phyloP scores from a whole-genome alignment of 345 rosid genomes.

The Eucalyptus coolabah region DNA sequence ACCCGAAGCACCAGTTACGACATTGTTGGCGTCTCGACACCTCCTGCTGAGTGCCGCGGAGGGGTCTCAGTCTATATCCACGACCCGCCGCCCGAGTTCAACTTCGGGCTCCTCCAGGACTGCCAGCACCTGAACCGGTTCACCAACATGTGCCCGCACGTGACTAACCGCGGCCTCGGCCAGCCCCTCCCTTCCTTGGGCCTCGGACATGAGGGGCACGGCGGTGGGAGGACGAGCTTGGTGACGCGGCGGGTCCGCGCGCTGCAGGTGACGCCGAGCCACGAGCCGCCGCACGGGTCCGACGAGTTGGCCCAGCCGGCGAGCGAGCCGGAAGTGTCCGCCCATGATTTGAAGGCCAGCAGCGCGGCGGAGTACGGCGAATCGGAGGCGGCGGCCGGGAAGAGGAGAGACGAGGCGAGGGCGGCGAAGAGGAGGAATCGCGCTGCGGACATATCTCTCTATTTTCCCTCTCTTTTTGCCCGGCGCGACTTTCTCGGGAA shows the following conservation, averaged over 20 bases:
- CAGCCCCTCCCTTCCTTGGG: not conserved
- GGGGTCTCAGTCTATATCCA: conserved; percentile 9
- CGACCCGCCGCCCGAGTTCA: conserved; percentile 29
- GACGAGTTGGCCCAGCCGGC: conserved; percentile 12
- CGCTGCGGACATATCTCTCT: not conserved
- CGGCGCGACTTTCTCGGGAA: not conserved
- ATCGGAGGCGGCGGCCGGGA: not conserved
- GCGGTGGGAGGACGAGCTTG: conserved; percentile 7
- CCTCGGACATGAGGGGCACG: no score
- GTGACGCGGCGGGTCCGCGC: conserved; percentile 12
- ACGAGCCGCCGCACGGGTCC: conserved; percentile 8
- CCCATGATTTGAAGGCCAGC: conserved; percentile 9
- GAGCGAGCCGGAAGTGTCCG: not conserved
- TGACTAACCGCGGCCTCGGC: conserved; percentile 40
- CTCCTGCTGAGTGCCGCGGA: not conserved
- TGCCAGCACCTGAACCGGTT: conserved; percentile 30
- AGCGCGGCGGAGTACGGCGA: not conserved
- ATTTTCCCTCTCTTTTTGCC: not conserved
- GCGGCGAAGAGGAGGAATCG: not conserved
- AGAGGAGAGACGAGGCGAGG: not conserved
- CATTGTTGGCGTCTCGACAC: not conserved
- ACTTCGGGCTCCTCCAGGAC: conserved; percentile 19
- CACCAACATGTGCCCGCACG: conserved; percentile 49
- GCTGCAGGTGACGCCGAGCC: conserved; percentile 30
- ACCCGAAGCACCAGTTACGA: not conserved